A percentile compares a stretch with the other conserved stretches of the same genome.
These are phyloP conservation scores for Ceratocystis diversiconidia DNA, from an alignment of 2,329 filamentous ascomycete genomes.

Conservation along the genomic window DNA sequence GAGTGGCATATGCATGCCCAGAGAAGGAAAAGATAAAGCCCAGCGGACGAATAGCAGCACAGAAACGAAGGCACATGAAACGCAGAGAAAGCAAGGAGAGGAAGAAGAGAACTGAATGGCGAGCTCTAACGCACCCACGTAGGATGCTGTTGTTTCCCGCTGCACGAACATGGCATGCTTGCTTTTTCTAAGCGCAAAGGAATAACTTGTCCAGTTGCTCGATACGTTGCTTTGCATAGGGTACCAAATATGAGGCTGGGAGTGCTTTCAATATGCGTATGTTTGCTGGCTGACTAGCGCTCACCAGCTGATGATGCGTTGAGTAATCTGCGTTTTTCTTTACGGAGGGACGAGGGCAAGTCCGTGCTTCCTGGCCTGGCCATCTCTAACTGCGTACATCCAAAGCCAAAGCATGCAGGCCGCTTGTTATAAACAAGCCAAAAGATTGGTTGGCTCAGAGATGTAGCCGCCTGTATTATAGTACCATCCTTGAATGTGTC, in stretches of 20 bases:
- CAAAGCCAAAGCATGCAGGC: neutral
- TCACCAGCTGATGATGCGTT: too few relatives aligned
- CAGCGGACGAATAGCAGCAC: too few relatives aligned
- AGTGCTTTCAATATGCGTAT: neutral
- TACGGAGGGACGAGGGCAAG: too few relatives aligned
- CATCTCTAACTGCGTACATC: too few relatives aligned
- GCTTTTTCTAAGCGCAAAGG: neutral
- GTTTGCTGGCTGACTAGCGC: neutral
- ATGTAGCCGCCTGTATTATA: neutral
- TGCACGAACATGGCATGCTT: neutral
- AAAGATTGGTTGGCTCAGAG: too few relatives aligned
- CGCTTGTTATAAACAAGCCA: too few relatives aligned
- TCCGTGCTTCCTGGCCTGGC: too few relatives aligned
- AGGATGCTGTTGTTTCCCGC: neutral
- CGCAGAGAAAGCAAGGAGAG: neutral
- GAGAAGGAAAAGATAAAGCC: neutral
- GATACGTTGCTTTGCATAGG: neutral
- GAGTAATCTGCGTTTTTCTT: too few relatives aligned
- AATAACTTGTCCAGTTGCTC: neutral
- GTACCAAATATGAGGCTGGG: neutral
- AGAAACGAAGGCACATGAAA: too few relatives aligned
- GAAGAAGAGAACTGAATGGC: neutral
- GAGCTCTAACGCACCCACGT: neutral
- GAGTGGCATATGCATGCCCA: conserved; percentile 1
- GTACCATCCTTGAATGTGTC: neutral